phyloP scores from a whole-genome alignment of 352 stramenopile genomes.

The Pythium graminicola region DNA sequence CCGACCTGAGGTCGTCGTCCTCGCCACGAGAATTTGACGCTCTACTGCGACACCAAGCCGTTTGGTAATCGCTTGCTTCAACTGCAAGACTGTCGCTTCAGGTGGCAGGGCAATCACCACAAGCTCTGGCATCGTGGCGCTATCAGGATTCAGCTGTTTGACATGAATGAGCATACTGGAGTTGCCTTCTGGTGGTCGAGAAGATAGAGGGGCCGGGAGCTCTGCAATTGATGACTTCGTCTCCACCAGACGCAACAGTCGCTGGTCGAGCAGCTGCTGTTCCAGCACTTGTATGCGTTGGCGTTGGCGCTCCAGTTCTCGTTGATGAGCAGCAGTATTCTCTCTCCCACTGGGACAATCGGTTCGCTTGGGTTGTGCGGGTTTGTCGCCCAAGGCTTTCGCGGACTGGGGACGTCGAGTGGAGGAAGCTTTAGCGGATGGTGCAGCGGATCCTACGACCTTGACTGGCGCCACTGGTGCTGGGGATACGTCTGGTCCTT shows the following conservation, averaged over 20 bases:
- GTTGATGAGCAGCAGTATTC: no score
- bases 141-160: conserved; percentile 11
- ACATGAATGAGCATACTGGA: conserved; percentile 11
- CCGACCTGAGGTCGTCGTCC: background rate
- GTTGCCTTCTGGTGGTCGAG: background rate
- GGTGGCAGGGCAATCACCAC: conserved; percentile 7
- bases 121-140: background rate
- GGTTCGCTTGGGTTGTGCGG: background rate
- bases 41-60: conserved; percentile 4
- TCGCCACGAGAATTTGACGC: conserved; percentile 13
- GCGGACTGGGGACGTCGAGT: conserved; percentile 10
- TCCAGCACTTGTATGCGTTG: conserved; percentile 52
- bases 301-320: conserved; percentile 32
- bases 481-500: no score
- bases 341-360: conserved; percentile 5
- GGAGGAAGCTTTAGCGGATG: background rate
- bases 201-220: no score
- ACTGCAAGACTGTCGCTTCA: background rate
- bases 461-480: background rate
- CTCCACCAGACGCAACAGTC: conserved; percentile 28
- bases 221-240: background rate
- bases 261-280: conserved; percentile 62
- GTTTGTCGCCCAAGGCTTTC: background rate
- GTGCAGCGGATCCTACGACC: no score
- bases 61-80: conserved; percentile 10